Base-by-base conservation (phyloP, 192 early-diverging fungal species). In the Rhizophlyctis rosea region DNA sequence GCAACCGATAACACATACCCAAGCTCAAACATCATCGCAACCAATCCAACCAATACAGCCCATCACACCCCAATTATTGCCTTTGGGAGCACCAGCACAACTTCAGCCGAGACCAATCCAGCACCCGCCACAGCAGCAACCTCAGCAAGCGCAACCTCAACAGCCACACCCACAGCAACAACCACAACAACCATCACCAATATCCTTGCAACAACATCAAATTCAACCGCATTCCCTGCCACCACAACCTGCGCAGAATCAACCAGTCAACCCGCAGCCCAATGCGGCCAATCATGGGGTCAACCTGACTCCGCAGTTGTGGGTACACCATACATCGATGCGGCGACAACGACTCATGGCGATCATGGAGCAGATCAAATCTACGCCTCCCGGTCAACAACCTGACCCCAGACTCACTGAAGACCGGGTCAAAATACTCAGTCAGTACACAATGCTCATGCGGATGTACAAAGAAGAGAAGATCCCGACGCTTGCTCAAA, bases 61-160 rank as follows among this genome's bases (percentile, higher is more conserved):
- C n/a, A n/a, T n/a, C n/a, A n/a, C n/a, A n/a, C n/a, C n/a, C n/a
- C n/a, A n/a, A n/a, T n/a, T n/a, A n/a, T n/a, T n/a, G n/a, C n/a
- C n/a, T n/a, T n/a, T n/a, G n/a, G n/a, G n/a, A n/a, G n/a, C n/a
- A n/a, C n/a, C n/a, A n/a, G n/a, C n/a, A n/a, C n/a, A n/a, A n/a
- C n/a, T n/a, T n/a, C n/a, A n/a, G n/a, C n/a, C n/a, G n/a, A n/a
- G n/a, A n/a, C n/a, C n/a, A 48, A 23, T 23, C 47, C 47, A 48
- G 23, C 18, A 48, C 47, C 18, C 23, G 1, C 23, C 47, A 48
- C 52, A 27, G 27, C 52, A 16, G 29, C 52, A 54, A 28, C 16
- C 52, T 14, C 52, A 16, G 29, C 52, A 54, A 54, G 52, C 52
- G 16, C 52, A 54, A 54, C 52, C 14, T 14, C 52, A 54, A 21